phyloP scores from a whole-genome alignment of 352 stramenopile species.

The Globisporangium alternatum region DNA sequence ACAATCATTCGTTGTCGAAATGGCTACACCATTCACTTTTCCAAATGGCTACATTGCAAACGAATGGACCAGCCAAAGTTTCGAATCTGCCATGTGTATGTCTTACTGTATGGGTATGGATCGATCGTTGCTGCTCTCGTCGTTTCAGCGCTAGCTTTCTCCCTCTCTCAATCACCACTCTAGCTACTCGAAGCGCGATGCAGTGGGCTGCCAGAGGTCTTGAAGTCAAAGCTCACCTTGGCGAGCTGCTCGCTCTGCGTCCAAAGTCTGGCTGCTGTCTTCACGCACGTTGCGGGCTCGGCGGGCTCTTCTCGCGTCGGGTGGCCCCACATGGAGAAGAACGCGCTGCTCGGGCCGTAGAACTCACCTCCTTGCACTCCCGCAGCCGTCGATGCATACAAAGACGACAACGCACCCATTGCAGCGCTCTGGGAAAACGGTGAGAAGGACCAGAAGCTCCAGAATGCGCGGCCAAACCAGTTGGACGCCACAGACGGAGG shows the following conservation, averaged over 20 bases:
- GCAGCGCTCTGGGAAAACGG: constrained; percentile 23
- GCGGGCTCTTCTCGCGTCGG: constrained; percentile 13
- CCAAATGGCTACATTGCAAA: background rate
- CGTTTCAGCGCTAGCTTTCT: background rate
- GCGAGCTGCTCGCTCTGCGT: constrained; percentile 18
- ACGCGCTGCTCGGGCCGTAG: constrained; percentile 26
- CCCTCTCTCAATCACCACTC: background rate
- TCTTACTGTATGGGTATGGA: too few relatives aligned
- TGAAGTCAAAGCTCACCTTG: constrained; percentile 11
- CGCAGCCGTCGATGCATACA: constrained; percentile 33
- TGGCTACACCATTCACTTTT: background rate
- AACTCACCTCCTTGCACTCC: constrained; percentile 26
- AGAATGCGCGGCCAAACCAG: constrained; percentile 16
- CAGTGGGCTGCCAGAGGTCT: background rate
- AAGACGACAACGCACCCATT: constrained; percentile 37
- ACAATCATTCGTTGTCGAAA: background rate
- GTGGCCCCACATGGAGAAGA: constrained; percentile 20
- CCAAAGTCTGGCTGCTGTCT: constrained; percentile 16
- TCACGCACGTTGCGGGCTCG: constrained; percentile 4
- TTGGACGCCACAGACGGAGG: constrained; percentile 12
- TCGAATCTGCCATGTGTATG: too few relatives aligned
- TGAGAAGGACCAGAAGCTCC: constrained; percentile 26
- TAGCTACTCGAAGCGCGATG: constrained; percentile 8
- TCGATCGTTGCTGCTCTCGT: too few relatives aligned
- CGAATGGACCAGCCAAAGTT: background rate